Conservation (phyloP, 352 stramenopile genomes). For the Blastocystis sp. region DNA sequence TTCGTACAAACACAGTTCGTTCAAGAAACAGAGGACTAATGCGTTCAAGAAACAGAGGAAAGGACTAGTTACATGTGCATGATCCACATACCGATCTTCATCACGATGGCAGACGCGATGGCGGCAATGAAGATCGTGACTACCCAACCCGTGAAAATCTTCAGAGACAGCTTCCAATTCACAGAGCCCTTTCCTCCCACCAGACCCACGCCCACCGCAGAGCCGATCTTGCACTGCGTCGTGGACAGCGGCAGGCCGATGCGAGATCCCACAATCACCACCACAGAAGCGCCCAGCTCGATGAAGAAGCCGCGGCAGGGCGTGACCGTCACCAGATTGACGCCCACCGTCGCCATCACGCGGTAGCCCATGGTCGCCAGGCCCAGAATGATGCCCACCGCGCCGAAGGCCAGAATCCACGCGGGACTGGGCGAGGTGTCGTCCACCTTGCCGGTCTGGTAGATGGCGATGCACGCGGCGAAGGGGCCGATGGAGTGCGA, state of each 20-base stretch:
- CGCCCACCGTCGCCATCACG: slow-evolving; percentile 70
- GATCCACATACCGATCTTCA: slow-evolving; percentile 41
- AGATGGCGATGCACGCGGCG: slow-evolving; percentile 77
- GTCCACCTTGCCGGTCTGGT: slow-evolving; percentile 72
- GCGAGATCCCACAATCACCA: slow-evolving; percentile 50
- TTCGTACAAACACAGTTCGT: slow-evolving; percentile 20
- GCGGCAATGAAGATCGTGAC: slow-evolving; percentile 71
- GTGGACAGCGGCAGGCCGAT: slow-evolving; percentile 69
- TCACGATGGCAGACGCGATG: slow-evolving; percentile 68
- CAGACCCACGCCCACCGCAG: slow-evolving; percentile 75
- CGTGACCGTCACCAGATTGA: slow-evolving; percentile 71
- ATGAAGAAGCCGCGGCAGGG: slow-evolving; percentile 68
- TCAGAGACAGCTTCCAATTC: slow-evolving; percentile 71
- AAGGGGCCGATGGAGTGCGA: slow-evolving; percentile 79
- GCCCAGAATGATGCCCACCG: slow-evolving; percentile 70
- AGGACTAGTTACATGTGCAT: background rate
- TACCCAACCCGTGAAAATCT: slow-evolving; percentile 71
- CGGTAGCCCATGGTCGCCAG: slow-evolving; percentile 70
- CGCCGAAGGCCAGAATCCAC: slow-evolving; percentile 73
- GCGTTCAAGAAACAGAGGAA: no score
- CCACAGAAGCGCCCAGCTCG: slow-evolving; percentile 63
- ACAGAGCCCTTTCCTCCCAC: slow-evolving; percentile 70
- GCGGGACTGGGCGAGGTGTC: slow-evolving; percentile 70
- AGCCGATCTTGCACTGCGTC: slow-evolving; percentile 75
- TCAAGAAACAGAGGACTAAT: background rate